Evolutionary conservation across 768 basidiomycete genomes (phyloP).

Genomic region (Lentinula detonsa): DNA sequence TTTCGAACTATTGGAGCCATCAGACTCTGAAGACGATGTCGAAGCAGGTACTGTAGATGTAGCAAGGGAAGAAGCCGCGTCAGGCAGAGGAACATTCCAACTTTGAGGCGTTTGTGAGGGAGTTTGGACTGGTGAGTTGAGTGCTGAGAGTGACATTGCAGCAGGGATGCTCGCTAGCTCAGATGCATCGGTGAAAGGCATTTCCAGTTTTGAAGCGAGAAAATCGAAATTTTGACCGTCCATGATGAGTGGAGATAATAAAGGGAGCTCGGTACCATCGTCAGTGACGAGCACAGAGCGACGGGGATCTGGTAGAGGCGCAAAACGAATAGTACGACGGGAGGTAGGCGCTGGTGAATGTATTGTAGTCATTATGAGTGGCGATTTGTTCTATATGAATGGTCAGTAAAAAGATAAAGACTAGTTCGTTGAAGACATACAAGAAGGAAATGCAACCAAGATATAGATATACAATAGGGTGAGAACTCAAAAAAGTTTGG

Average conservation of each 20-base stretch:
- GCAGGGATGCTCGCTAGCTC: constrained; percentile 2
- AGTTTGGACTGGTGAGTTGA: not conserved
- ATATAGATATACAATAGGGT: not conserved
- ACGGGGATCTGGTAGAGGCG: constrained; percentile 77
- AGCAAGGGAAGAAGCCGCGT: not conserved
- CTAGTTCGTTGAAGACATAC: not conserved
- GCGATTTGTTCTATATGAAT: not conserved
- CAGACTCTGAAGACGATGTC: not conserved
- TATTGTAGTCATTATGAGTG: not conserved
- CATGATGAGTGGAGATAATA: constrained; percentile 11
- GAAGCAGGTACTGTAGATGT: too few relatives aligned
- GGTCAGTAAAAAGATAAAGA: not conserved
- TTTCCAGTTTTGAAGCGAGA: not conserved
- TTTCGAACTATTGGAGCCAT: not conserved
- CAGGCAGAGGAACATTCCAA: not conserved
- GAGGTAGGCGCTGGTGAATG: not conserved
- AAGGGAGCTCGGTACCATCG: constrained; percentile 34
- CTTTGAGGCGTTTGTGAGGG: constrained; percentile 1
- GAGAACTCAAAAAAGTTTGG: not conserved
- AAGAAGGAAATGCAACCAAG: not conserved
- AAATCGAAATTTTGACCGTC: not conserved
- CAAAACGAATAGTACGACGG: constrained; percentile 53
- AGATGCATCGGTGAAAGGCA: not conserved
- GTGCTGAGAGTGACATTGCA: not conserved
- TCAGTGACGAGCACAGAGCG: constrained; percentile 39